Percentiles rank a stretch among this genome's conserved stretches.
These are phyloP conservation scores for Trichoderma atroviride DNA, from an alignment of 2,329 filamentous ascomycete species.

Conservation along the genomic window DNA sequence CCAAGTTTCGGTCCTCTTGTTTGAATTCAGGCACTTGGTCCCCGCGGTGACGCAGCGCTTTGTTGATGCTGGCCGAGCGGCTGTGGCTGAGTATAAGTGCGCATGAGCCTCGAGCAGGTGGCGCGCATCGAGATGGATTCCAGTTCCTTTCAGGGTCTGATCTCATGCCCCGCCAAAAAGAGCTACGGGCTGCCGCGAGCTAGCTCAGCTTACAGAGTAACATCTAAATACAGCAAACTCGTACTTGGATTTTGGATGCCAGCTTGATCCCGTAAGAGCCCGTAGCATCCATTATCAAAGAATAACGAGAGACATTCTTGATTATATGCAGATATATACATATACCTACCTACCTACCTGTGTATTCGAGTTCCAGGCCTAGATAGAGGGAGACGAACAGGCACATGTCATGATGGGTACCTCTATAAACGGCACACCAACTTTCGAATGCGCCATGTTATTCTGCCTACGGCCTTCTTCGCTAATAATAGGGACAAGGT, in stretches of 20 bases:
- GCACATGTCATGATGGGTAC: background rate
- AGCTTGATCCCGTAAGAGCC: background rate
- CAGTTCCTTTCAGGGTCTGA: background rate
- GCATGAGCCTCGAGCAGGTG: background rate
- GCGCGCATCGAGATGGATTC: background rate
- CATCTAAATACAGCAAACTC: background rate
- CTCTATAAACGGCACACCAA: background rate
- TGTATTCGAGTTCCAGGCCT: too few species aligned
- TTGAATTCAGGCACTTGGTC: constrained; percentile 8
- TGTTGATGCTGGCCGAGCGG: constrained; percentile 1
- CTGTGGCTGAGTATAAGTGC: constrained; percentile 20
- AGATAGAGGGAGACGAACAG: background rate
- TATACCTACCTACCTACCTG: too few species aligned
- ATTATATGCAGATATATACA: too few species aligned
- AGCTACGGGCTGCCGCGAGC: background rate
- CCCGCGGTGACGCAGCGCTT: constrained; percentile 27
- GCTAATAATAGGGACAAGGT: background rate
- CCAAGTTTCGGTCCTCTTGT: background rate
- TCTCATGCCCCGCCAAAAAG: constrained; percentile 18
- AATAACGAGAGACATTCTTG: too few species aligned
- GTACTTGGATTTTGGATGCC: background rate
- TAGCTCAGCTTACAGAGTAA: background rate
- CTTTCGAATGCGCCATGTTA: background rate
- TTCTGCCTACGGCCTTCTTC: too few species aligned
- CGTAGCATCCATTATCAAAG: too few species aligned